A percentile compares a stretch with the other conserved stretches of the same genome.
Conservation (phyloP, 1,284 basidiomycete genomes). For the Moesziomyces aphidis region DNA sequence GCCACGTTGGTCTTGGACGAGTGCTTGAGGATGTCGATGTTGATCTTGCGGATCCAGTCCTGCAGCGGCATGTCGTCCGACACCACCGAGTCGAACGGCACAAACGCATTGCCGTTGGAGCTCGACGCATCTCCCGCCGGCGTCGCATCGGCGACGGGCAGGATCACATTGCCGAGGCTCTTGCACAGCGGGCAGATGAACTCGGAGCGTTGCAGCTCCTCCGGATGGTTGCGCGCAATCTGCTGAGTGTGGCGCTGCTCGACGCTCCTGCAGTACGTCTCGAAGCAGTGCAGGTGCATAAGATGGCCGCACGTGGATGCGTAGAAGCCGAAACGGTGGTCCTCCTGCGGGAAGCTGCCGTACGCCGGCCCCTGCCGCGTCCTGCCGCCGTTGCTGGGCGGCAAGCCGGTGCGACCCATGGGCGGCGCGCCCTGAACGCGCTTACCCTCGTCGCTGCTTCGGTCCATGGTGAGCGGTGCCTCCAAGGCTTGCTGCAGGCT, state of each 20-base stretch:
- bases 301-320: conserved; percentile 93
- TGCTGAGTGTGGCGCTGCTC: conserved; percentile 89
- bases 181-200: conserved; percentile 99
- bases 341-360: conserved; percentile 56
- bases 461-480: conserved; percentile 69
- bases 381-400: conserved; percentile 8
- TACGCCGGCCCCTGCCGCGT: conserved; percentile 66
- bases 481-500: conserved; percentile 80
- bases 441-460: conserved; percentile 49
- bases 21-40: conserved; percentile 66
- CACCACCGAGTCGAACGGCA: conserved; percentile 24
- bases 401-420: conserved; percentile 24
- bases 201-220: conserved; percentile 89
- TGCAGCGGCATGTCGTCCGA: conserved; percentile 49
- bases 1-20: conserved; percentile 52
- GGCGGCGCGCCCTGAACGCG: conserved; percentile 45
- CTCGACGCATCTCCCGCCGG: conserved; percentile 1
- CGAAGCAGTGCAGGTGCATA: conserved; percentile 97
- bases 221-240: conserved; percentile 92
- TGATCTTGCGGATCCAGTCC: conserved; percentile 67
- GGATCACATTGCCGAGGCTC: conserved; percentile 90
- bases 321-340: conserved; percentile 75
- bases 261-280: conserved; percentile 87
- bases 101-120: conserved; percentile 3
- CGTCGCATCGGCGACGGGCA: conserved; percentile 77